Evolutionary conservation across 2,329 filamentous ascomycete genomes (phyloP), one percentile per base, ranked within the genome.

Genomic region (Reticulascus tulasneorum): DNA sequence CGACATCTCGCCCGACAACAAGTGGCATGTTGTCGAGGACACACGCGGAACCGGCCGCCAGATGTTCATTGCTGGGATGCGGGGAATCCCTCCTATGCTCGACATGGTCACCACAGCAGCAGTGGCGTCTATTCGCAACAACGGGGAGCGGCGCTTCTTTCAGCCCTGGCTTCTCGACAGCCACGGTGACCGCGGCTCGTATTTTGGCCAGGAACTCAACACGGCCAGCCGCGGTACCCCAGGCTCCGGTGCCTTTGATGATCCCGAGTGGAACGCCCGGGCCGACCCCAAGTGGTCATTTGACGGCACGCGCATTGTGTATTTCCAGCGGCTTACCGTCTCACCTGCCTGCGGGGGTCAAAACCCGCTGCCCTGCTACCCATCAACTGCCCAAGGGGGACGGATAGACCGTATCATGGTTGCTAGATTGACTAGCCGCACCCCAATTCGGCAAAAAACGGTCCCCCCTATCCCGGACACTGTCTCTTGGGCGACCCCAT

Each of bases 221-320:
- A 53, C 42, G 0, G 60, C 40, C 3, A 54, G 54, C 5, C 46
- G 55, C 26, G 51, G 48, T 4, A 7, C 33, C 2, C 37, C 33
- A 0, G 55, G 41, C 5, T 42, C 38, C 8, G 62, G 60, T 0
- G 55, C 44, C 20, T 36, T 63, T 11, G 59, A 63, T 31, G 62
- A 67, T 30, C 59, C 64, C 0, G 53, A 64, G 9, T 69, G 66
- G 66, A 69, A 69, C 39, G 64, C 53, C 4, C 47, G 48, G 4
- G 67, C 65, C 7, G 66, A 69, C 40, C 66, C 62, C 3, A 52
- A 46, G 7, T 66, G 51, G 34, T 62, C 58, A 7, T 47, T 45
- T 2, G 65, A 69, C 39, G 57, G 57, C 2, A 67, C 63, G 0
- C 42, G 49, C 1, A 57, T 69, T n/a, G 59, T 60, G 2, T 70